Base-by-base conservation (phyloP, 1,284 basidiomycete species). In the Tetrapyrgos nigripes region DNA sequence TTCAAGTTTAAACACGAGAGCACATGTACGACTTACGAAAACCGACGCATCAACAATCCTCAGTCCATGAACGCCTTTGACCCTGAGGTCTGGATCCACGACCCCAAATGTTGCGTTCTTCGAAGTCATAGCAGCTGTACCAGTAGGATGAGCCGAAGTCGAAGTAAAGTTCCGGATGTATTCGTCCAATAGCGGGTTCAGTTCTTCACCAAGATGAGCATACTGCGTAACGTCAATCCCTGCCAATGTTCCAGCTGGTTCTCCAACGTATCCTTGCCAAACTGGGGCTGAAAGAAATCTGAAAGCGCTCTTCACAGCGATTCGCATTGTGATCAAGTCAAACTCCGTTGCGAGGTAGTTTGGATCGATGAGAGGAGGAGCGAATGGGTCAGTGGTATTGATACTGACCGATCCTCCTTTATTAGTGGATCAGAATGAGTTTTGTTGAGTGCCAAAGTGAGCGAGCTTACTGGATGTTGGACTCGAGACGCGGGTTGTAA, bases 61-160 rank as follows among this genome's bases (percentile, higher is more conserved):
- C 58, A 79, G 60, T 29, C 72, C 69, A 21, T 61, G 28, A 48
- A 71, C 64, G 19, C 71, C 70, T 49, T 75, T 74, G 13, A 75
- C 70, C 26, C 65, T 64, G 44, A 88, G 70, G 58, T 80, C 77
- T 6, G 82, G 74, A 68, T 83, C 80, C 33, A 88, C 82, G 19
- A 87, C 85, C 11, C 72, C 73, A 19, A 58, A 65, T 9, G 27
- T 31, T 5, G 65, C 65, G 8, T 61, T 57, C 10, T 11, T 52
- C 0, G 62, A 27, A 37, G 65, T 62, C 73, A 76, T 75, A 1
- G 59, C 61, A 5, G 67, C 68, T 2, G 72, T 74, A 2, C 71
- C 66, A 17, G 69, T 68, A 9, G 67, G 66, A 58, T 76, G 75
- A 17, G 59, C 61, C 10, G 70, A 63, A 1, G 64, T 65, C 4